Percentiles rank a stretch among this genome's conserved stretches.
Conservation (phyloP, 768 basidiomycete species). For the Mycena olivaceomarginata region DNA sequence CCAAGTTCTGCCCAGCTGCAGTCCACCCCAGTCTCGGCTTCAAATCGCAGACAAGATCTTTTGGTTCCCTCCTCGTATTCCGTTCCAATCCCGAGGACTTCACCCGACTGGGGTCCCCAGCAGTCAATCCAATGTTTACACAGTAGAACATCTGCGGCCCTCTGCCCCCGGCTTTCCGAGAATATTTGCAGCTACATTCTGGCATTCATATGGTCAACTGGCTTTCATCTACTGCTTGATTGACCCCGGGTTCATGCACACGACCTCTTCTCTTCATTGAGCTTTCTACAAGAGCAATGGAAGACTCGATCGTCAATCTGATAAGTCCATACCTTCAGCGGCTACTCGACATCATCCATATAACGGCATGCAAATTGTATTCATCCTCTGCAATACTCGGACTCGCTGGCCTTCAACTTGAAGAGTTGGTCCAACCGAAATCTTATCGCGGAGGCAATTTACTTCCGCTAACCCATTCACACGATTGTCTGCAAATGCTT, state of each 20-base stretch:
- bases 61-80: no score
- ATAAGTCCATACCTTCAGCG: neutral
- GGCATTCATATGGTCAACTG: conserved; percentile 17
- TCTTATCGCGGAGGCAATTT: conserved; percentile 11
- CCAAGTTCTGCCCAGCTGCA: neutral
- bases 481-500: conserved; percentile 32
- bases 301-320: neutral
- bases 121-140: neutral
- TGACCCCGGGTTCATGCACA: neutral
- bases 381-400: neutral
- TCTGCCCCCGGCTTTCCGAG: neutral
- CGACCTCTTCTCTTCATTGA: neutral
- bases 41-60: neutral
- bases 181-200: neutral
- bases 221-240: neutral
- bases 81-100: neutral
- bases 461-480: conserved; percentile 16
- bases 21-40: no score
- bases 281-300: neutral
- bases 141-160: neutral
- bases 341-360: conserved; percentile 1
- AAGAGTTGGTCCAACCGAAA: neutral
- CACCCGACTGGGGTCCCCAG: neutral
- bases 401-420: neutral
- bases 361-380: neutral